A percentile compares a stretch with the other conserved stretches of the same genome.
Evolutionary conservation across 1,284 basidiomycete genomes (phyloP).

Genomic region (Inonotus obliquus): DNA sequence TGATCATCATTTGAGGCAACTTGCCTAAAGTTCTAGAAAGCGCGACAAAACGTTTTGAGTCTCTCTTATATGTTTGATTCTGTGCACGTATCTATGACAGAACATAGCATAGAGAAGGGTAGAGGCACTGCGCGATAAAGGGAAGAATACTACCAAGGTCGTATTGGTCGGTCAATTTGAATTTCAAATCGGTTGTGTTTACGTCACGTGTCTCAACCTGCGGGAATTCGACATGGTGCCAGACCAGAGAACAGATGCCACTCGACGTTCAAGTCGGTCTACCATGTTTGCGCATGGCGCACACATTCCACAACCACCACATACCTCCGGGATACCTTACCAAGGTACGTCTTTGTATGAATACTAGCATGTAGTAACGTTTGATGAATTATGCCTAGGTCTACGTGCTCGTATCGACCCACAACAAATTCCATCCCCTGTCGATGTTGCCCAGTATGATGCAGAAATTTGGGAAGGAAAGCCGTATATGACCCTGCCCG

Average conservation of each 20-base stretch:
- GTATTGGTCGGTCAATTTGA: too few species aligned
- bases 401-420: conserved; percentile 85
- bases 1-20: too few species aligned
- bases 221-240: too few species aligned
- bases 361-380: neutral
- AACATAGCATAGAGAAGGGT: too few species aligned
- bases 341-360: conserved; percentile 38
- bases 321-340: conserved; percentile 68
- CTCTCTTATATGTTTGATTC: too few species aligned
- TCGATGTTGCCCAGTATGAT: conserved; percentile 81
- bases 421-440: conserved; percentile 87
- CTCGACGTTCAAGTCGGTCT: neutral
- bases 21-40: too few species aligned
- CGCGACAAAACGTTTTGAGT: too few species aligned
- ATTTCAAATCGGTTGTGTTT: too few species aligned
- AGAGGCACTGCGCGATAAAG: too few species aligned
- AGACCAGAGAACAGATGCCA: neutral
- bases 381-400: conserved; percentile 36
- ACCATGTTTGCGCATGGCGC: conserved; percentile 40
- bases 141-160: too few species aligned
- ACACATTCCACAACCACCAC: conserved; percentile 77
- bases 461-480: conserved; percentile 80
- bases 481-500: conserved; percentile 73
- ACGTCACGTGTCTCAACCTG: too few species aligned
- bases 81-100: too few species aligned